phyloP scores from a whole-genome alignment of 1,139 yeast genomes.

The Wickerhamomyces sp. region DNA sequence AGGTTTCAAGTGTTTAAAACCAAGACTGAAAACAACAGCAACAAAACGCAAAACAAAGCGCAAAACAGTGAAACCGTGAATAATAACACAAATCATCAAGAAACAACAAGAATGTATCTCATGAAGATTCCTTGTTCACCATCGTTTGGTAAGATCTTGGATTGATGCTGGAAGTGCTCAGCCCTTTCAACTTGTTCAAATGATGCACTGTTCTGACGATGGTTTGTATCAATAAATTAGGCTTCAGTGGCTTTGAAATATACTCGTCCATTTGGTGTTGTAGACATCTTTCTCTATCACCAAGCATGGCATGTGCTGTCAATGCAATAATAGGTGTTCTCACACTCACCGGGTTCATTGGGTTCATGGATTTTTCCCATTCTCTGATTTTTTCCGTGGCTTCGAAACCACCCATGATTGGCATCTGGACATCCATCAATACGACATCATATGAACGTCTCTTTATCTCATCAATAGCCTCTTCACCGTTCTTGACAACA shows the following conservation, averaged over 20 bases:
- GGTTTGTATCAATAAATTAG: slow-evolving; percentile 76
- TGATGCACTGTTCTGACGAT: slow-evolving; percentile 79
- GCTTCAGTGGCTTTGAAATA: slow-evolving; percentile 81
- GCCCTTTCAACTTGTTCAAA: slow-evolving; percentile 30
- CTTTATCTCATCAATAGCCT: slow-evolving; percentile 73
- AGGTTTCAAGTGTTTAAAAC: no score
- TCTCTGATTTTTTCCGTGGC: slow-evolving; percentile 83
- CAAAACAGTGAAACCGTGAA: no score
- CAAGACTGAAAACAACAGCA: no score
- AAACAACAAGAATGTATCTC: no score
- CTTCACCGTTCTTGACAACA: slow-evolving; percentile 81
- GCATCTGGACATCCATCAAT: slow-evolving; percentile 95
- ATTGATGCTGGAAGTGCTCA: slow-evolving; percentile 14
- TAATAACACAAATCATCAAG: no score
- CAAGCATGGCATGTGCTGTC: slow-evolving; percentile 89
- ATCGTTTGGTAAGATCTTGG: slow-evolving; percentile 15
- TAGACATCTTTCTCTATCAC: slow-evolving; percentile 77
- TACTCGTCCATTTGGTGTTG: slow-evolving; percentile 92
- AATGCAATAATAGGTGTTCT: slow-evolving; percentile 85
- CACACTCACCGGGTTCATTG: slow-evolving; percentile 43
- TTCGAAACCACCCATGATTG: slow-evolving; percentile 92
- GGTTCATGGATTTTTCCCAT: slow-evolving; percentile 82
- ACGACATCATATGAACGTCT: slow-evolving; percentile 62
- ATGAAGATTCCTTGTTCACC: neutral
- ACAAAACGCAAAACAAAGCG: no score